Conservation (phyloP, 176 grass and related monocot genomes). For the Themeda triandra region DNA sequence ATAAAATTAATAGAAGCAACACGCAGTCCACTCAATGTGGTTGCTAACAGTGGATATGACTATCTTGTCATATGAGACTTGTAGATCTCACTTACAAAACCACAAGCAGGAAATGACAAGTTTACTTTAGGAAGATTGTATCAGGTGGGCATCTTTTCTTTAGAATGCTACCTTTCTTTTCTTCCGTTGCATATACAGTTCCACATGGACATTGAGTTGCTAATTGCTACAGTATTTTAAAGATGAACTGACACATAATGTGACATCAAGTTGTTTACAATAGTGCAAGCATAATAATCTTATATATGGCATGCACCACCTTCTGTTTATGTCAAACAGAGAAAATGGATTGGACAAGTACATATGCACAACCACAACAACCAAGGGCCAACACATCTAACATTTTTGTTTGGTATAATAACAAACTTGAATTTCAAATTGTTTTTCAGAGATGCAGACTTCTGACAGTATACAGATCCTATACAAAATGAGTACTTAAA, state of each 20-base stretch:
- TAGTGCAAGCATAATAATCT: constrained; percentile 1
- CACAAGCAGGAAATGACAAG: constrained; percentile 57
- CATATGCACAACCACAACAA: constrained; percentile 18
- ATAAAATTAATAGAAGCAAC: background rate
- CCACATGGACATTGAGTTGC: background rate
- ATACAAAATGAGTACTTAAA: background rate
- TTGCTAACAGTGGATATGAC: background rate
- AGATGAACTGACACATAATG: background rate
- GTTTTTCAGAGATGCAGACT: background rate
- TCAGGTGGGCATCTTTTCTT: constrained; percentile 42
- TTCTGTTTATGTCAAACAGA: background rate
- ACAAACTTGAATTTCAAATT: background rate
- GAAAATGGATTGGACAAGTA: background rate
- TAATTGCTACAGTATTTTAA: constrained; percentile 3
- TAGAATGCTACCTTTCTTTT: constrained; percentile 58
- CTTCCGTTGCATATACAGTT: constrained; percentile 38
- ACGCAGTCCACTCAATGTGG: background rate
- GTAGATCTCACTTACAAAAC: constrained; percentile 36
- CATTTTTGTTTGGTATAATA: background rate
- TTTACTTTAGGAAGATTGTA: constrained; percentile 65
- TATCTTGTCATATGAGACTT: constrained; percentile 55
- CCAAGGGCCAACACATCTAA: background rate
- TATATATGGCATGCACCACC: background rate
- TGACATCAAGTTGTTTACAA: background rate
- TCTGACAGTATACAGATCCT: background rate